Evolutionary conservation across 768 basidiomycete genomes (phyloP), one percentile per base, ranked within the genome.

Genomic region (Collybia sordida): DNA sequence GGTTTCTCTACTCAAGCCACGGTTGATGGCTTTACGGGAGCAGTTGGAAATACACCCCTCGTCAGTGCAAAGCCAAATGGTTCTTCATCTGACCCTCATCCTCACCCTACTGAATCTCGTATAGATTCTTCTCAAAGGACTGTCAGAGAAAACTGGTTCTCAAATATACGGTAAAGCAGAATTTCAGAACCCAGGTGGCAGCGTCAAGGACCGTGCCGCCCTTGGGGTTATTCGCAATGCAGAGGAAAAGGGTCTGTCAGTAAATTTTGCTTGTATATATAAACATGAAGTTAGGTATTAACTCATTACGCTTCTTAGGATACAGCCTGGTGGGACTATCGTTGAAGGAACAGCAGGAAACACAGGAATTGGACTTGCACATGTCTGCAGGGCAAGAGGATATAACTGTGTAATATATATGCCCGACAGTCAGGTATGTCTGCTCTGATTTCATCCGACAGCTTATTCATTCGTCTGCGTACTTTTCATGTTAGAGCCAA

Each of bases 321-420:
- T 99, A 51, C 82, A 85, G 62, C 83, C 92, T 1, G 96, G 95
- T n/a, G 96, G 96, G 1, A 98, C 94, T 2, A 86, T 99, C 50
- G 93, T 99, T 4, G 96, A 99, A 68, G 96, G 96, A 3, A 99
- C 96, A 2, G 96, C 96, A 34, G 96, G 96, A 14, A 99, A 99
- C 73, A 99, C 96, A 6, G 96, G 95, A 35, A 97, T 97, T 49
- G 95, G 95, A 28, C 78, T 98, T 25, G 94, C 93, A 5, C 93
- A 95, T 62, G 95, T 98, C 47, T 98, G 97, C 70, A 75, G 97
- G 56, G 82, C 92, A 6, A 83, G 77, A 59, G 95, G 97, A 2
- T 98, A 99, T 77, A 90, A 86, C 65, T 98, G 97, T 67, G 96
- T 99, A 8, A 99, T 99, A 62, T 99, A 91, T 80, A 98, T 99